Percentiles rank a stretch among this genome's conserved stretches.
These are phyloP conservation scores for Neurospora sp. DNA, from an alignment of 495 filamentous ascomycete species.

Conservation along the genomic window DNA sequence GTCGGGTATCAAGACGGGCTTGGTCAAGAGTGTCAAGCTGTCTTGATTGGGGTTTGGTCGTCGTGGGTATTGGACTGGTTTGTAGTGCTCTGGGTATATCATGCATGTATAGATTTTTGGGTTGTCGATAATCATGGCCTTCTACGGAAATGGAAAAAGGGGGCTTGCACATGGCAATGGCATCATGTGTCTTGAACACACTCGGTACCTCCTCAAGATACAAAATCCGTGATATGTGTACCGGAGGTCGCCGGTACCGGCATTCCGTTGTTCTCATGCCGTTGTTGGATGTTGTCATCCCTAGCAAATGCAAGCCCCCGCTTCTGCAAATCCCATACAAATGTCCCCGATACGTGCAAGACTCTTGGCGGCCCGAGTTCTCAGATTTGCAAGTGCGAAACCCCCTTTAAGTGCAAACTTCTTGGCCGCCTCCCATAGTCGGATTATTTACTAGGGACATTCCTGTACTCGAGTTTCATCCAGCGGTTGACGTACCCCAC, in stretches of 20 bases:
- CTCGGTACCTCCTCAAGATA: not conserved
- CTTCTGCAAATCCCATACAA: too few species aligned
- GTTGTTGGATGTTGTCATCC: not conserved
- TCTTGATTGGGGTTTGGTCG: constrained; percentile 16
- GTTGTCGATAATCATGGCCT: not conserved
- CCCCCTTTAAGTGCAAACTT: too few species aligned
- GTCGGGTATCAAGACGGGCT: constrained; percentile 87
- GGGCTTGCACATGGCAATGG: not conserved
- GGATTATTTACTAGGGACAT: too few species aligned
- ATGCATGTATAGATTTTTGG: not conserved
- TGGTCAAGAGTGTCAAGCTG: constrained; percentile 91
- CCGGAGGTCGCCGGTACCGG: not conserved
- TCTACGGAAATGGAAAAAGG: not conserved
- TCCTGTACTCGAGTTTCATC: not conserved
- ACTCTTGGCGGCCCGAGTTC: too few species aligned
- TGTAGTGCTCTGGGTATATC: not conserved
- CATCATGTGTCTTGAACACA: not conserved
- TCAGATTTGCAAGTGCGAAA: too few species aligned
- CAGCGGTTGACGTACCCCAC: not conserved
- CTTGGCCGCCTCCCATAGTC: too few species aligned
- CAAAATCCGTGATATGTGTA: not conserved
- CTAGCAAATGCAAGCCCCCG: too few species aligned
- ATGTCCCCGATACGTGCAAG: too few species aligned
- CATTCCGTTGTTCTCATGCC: not conserved
- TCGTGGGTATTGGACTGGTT: not conserved